phyloP scores from a whole-genome alignment of 2,329 filamentous ascomycete species.

The Arthrobotrys sphaeroides region DNA sequence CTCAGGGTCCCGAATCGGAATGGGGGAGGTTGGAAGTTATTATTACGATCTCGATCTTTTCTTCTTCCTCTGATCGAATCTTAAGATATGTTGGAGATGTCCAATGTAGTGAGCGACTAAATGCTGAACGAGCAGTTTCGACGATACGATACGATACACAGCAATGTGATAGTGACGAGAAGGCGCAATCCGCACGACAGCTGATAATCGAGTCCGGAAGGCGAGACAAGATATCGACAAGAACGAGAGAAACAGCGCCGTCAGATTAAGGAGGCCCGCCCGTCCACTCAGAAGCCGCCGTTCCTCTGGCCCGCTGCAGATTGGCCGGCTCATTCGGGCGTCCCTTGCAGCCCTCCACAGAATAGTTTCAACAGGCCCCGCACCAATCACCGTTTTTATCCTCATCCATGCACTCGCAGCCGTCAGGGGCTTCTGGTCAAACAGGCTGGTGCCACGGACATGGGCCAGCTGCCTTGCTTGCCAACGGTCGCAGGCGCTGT shows the following conservation, averaged over 20 bases:
- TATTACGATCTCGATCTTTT: not conserved
- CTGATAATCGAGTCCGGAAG: conserved; percentile 25
- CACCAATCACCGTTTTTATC: conserved; percentile 40
- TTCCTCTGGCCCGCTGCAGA: conserved; percentile 13
- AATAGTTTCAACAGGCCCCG: conserved; percentile 11
- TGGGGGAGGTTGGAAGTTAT: not conserved
- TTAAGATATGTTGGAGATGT: too few relatives aligned
- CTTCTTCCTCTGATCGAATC: not conserved
- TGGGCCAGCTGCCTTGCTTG: conserved; percentile 19
- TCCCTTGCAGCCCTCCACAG: conserved; percentile 38
- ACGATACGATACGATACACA: too few relatives aligned
- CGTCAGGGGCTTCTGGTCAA: conserved; percentile 28
- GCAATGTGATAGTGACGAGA: too few relatives aligned
- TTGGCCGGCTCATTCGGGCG: conserved; percentile 30
- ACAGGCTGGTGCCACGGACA: conserved; percentile 43
- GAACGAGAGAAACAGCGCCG: conserved; percentile 11
- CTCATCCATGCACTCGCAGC: not conserved
- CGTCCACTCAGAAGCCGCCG: conserved; percentile 33
- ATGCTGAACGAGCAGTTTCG: conserved; percentile 1
- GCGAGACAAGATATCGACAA: conserved; percentile 15
- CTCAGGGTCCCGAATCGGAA: not conserved
- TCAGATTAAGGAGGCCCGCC: conserved; percentile 42
- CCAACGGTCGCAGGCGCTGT: conserved; percentile 8
- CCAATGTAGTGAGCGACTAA: not conserved
- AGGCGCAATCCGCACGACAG: conserved; percentile 34